phyloP scores from a whole-genome alignment of 1,284 basidiomycete genomes.

The Pseudozyma sp. region DNA sequence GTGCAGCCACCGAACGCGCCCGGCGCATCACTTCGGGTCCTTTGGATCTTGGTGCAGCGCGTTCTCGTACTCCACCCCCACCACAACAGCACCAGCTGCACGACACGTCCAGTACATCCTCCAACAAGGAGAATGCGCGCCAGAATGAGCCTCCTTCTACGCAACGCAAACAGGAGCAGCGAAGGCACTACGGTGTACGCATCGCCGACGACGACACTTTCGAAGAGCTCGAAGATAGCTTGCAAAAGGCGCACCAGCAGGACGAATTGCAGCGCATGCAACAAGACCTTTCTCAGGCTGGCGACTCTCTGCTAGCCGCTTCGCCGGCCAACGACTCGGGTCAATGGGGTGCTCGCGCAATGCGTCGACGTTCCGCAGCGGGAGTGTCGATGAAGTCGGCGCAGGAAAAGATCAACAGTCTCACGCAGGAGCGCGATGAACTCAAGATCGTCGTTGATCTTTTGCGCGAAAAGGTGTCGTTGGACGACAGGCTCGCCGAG shows the following conservation, averaged over 20 bases:
- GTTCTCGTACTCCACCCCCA: conserved; percentile 39
- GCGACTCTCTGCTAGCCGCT: conserved; percentile 41
- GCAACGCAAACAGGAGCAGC: conserved; percentile 48
- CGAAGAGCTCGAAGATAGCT: conserved; percentile 54
- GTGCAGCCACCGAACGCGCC: conserved; percentile 33
- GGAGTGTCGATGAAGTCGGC: conserved; percentile 65
- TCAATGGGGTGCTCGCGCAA: conserved; percentile 59
- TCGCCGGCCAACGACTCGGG: conserved; percentile 48
- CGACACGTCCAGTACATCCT: conserved; percentile 28
- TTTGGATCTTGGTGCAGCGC: conserved; percentile 21
- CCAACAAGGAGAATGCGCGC: conserved; percentile 33
- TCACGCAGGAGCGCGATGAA: conserved; percentile 65
- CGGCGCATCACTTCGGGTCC: conserved; percentile 41
- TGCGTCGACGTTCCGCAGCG: conserved; percentile 56
- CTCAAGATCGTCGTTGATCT: conserved; percentile 67
- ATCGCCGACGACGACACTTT: conserved; percentile 53
- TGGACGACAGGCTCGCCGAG: conserved; percentile 59
- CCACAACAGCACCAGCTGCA: not conserved
- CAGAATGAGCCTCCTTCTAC: conserved; percentile 45
- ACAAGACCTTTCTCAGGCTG: conserved; percentile 49
- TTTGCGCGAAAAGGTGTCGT: conserved; percentile 61
- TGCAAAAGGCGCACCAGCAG: conserved; percentile 43
- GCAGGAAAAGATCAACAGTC: conserved; percentile 62
- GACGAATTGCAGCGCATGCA: conserved; percentile 51
- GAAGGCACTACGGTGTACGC: conserved; percentile 49